Evolutionary conservation across 306 rosid species (phyloP).

Genomic region (Lablab purpureus): DNA sequence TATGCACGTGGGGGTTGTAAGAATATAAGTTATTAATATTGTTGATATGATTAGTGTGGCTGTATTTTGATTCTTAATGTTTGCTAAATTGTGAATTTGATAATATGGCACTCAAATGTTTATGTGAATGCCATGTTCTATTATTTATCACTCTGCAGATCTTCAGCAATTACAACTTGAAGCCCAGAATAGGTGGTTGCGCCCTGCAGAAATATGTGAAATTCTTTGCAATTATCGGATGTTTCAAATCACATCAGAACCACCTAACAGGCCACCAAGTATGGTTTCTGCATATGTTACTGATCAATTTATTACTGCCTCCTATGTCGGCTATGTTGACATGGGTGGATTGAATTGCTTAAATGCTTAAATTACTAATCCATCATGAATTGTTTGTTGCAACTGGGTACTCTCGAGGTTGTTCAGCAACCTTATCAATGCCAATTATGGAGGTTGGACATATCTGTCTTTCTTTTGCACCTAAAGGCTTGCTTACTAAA

Average conservation of each 20-base stretch:
- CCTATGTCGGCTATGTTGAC: not conserved
- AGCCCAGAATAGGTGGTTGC: conserved; percentile 87
- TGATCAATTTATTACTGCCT: not conserved
- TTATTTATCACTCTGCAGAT: conserved; percentile 62
- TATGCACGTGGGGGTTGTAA: not conserved
- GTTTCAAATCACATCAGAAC: conserved; percentile 76
- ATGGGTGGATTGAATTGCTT: conserved; percentile 11
- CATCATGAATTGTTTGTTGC: conserved; percentile 45
- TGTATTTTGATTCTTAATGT: conserved; percentile 27
- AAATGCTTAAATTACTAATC: conserved; percentile 19
- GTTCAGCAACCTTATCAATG: conserved; percentile 30
- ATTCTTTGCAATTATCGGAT: conserved; percentile 70
- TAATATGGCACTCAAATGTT: conserved; percentile 12
- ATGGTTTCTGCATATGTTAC: conserved; percentile 50
- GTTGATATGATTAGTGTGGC: conserved; percentile 13
- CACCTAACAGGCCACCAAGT: conserved; percentile 87
- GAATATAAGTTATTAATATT: not conserved
- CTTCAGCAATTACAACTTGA: conserved; percentile 68
- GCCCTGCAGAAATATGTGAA: conserved; percentile 95
- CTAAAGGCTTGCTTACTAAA: not conserved
- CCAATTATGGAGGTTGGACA: conserved; percentile 31
- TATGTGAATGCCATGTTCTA: conserved; percentile 17
- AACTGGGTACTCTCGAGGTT: conserved; percentile 49
- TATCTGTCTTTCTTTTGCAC: conserved; percentile 23
- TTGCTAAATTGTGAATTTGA: conserved; percentile 28